Evolutionary conservation across 2,329 filamentous ascomycete genomes (phyloP), one percentile per base, ranked within the genome.

Genomic region (Exophiala alcalophila): DNA sequence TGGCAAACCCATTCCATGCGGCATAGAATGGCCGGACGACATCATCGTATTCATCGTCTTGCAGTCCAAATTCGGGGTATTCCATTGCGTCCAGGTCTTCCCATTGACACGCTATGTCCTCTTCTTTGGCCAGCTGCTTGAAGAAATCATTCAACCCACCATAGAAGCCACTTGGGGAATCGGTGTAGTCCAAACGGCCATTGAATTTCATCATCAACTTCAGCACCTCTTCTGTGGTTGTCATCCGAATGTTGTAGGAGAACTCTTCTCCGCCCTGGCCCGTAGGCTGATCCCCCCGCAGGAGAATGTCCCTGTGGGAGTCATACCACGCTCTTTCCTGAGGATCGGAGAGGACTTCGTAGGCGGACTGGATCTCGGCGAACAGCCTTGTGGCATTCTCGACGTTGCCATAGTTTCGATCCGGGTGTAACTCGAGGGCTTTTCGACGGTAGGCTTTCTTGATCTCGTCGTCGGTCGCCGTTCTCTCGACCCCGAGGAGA

Each of bases 281-380:
- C 7, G 59, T 58, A 7, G 55, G 58, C 30, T 64, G 78, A 44
- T 78, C 74, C 26, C 83, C 84, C 20, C 78, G 77, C 50, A 97
- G 69, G 49, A 97, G 94, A 36, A 85, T 81, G 55, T 89, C 83
- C 48, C 88, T 83, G 61, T 98, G 92, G 2, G 89, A 89, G 66
- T 98, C 91, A 68, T 98, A 98, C 92, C 92, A 98, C 21, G 90
- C 84, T 56, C 92, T 81, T 64, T 98, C 92, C 62, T 98, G 91
- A 8, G 89, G 82, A 63, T 98, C 92, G 2, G 90, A 94, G 1
- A 98, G 77, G n/a, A 98, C 80, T 64, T 97, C 88, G 63, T 98
- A 94, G 32, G 92, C 92, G 24, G 89, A 78, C 64, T 96, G 91
- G 19, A 97, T 76, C 61, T 96, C 89, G 35, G 92, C 89, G 62